Evolutionary conservation across 2,329 filamentous ascomycete genomes (phyloP), one percentile per base, ranked within the genome.

Genomic region (Polychaeton citri): DNA sequence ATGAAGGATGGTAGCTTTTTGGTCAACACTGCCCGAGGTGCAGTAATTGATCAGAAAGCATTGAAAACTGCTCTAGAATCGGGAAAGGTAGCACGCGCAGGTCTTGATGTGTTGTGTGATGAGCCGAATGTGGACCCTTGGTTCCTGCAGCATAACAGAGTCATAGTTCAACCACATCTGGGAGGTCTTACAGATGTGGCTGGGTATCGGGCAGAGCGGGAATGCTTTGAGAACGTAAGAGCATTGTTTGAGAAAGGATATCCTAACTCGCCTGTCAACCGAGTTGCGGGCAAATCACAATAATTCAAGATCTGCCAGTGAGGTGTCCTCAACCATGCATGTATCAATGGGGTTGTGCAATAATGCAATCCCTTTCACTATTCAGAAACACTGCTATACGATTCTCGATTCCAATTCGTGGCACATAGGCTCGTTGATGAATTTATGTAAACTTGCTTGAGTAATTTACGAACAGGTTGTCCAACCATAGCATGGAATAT

Each of bases 121-220:
- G 68, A 71, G 41, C 67, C 66, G 9, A 43, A 54, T 28, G 62
- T 76, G 2, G 61, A 71, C 46, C 49, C 58, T 16, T 56, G 61
- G 17, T 51, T 79, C 38, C 60, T 57, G 38, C 47, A 17, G 50
- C 60, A 45, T 56, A 41, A 53, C 1, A 66, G 65, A 41, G 71
- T 72, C 0, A 66, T 76, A 59, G 51, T 81, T 37, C 73, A 77
- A n/a, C 72, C 73, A 35, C 78, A 81, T 51, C 79, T 79, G 44
- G 77, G 76, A 1, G 76, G 76, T 0, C 74, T 75, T 3, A 79
- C 75, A 21, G 64, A 79, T 10, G 74, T 79, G 52, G 76, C 76
- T 41, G 74, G 76, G 47, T 52, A 69, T n/a, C 74, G 72, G 3
- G 79, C 81, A 44, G 77, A 81, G 60, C 67, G 72, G 53, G 49